These are phyloP conservation scores for Urostyla sp. DNA, from an alignment of 73 alveolate genomes.

Conservation along the genomic window DNA sequence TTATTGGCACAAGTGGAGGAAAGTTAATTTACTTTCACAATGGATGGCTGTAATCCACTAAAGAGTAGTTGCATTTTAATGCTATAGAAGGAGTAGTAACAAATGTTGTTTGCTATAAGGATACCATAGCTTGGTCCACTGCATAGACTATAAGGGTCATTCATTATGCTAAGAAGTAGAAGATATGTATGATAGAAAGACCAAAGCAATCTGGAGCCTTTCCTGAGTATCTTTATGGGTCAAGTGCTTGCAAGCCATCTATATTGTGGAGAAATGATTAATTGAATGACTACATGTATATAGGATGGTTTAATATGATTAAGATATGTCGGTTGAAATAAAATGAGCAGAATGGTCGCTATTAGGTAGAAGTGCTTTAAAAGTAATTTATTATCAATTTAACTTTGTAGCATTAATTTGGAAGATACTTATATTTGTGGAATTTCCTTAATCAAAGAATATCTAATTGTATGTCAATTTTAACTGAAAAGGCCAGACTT, in stretches of 20 bases:
- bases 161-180: conserved; percentile 25
- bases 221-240: conserved; percentile 38
- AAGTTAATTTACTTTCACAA: conserved; percentile 13
- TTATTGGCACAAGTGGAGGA: conserved; percentile 41
- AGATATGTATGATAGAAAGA: conserved; percentile 50
- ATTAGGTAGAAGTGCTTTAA: conserved; percentile 30
- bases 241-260: conserved; percentile 31
- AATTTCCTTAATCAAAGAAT: conserved; percentile 10
- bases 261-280: conserved; percentile 21
- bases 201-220: conserved; percentile 27
- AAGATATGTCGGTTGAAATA: conserved; percentile 31
- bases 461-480: conserved; percentile 33
- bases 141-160: conserved; percentile 29
- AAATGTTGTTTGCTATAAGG: conserved; percentile 7
- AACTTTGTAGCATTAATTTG: conserved; percentile 24
- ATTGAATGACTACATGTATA: conserved; percentile 4
- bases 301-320: conserved; percentile 14
- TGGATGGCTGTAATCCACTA: conserved; percentile 46
- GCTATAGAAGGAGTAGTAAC: conserved; percentile 2
- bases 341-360: conserved; percentile 8
- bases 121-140: conserved; percentile 55
- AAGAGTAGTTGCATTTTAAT: conserved; percentile 15
- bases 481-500: not conserved
- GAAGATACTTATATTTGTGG: conserved; percentile 39
- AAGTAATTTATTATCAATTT: not conserved